Evolutionary conservation across 805 yeast species (phyloP), one percentile per base, ranked within the genome.

Genomic region (Grigorovia jiainica): DNA sequence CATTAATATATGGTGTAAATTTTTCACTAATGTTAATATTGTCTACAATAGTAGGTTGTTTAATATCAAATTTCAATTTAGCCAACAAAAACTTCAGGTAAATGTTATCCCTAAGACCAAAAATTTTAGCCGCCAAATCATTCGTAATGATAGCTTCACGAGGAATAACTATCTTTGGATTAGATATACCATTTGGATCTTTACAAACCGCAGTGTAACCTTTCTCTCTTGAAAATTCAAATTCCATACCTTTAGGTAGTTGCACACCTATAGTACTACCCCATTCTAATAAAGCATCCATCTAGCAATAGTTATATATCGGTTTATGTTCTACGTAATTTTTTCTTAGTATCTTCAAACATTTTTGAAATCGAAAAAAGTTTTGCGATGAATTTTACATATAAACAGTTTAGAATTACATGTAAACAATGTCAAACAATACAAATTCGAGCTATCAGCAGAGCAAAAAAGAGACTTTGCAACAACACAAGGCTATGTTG

Each of bases 1-100:
- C 61, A 29, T 68, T 62, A 23, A 79, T 58, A 48, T 79, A 79
- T 2, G 76, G 72, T 19, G 41, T 37, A 43, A 65, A 67, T 40
- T 61, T 59, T 39, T 39, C 13, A 38, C 47, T 15, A 15, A 46
- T 5, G 41, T 50, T 31, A 16, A 44, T 25, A 20, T 31, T 9
- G 1, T 24, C 29, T 24, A 47, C 41, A 1, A 40, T 48, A 4
- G 44, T 27, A 1, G 52, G 47, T 11, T 47, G 46, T 7, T 27
- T 19, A 5, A 16, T 6, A 30, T 55, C 64, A 46, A 61, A 73
- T 47, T 63, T 72, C 45, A 73, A 40, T 41, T 66, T 68, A 0
- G 75, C 68, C 5, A 73, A 38, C 0, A 71, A 43, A 4, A 73
- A 47, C 36, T 70, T 64, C 21, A 67, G 42, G 36, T 63, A 57